Percentiles rank a stretch among this genome's conserved stretches.
Conservation (phyloP, 495 filamentous ascomycete genomes). For the Stereocaulon alpinum region DNA sequence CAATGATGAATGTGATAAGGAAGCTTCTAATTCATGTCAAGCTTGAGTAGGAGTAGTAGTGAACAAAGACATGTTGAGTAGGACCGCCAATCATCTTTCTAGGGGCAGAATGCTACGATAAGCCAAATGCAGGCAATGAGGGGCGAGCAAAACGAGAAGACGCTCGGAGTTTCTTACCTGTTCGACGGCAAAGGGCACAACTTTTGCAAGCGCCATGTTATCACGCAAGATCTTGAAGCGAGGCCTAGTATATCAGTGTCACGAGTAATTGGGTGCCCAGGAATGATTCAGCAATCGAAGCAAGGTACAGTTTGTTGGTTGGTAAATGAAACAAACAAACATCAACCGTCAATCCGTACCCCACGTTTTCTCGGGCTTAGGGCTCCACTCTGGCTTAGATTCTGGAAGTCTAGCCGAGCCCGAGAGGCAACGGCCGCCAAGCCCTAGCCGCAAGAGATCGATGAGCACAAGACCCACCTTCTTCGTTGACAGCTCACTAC, state of each 20-base stretch:
- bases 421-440: neutral
- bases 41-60: too few species aligned
- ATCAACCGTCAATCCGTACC: neutral
- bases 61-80: neutral
- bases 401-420: constrained; percentile 3
- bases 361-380: neutral
- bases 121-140: neutral
- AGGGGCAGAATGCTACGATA: neutral
- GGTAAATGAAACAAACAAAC: too few species aligned
- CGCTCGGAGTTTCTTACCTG: constrained; percentile 38
- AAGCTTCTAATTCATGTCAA: too few species aligned
- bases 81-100: neutral
- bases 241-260: neutral
- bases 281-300: too few species aligned
- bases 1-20: too few species aligned
- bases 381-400: neutral
- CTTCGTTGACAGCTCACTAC: neutral
- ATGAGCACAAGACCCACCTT: constrained; percentile 4
- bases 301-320: too few species aligned
- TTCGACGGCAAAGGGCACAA: constrained; percentile 67
- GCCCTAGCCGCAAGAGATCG: neutral
- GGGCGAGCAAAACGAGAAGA: neutral
- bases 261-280: too few species aligned
- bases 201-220: constrained; percentile 48
- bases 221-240: neutral